phyloP scores from a whole-genome alignment of 2,329 filamentous ascomycete genomes.

The Curvularia sp. region DNA sequence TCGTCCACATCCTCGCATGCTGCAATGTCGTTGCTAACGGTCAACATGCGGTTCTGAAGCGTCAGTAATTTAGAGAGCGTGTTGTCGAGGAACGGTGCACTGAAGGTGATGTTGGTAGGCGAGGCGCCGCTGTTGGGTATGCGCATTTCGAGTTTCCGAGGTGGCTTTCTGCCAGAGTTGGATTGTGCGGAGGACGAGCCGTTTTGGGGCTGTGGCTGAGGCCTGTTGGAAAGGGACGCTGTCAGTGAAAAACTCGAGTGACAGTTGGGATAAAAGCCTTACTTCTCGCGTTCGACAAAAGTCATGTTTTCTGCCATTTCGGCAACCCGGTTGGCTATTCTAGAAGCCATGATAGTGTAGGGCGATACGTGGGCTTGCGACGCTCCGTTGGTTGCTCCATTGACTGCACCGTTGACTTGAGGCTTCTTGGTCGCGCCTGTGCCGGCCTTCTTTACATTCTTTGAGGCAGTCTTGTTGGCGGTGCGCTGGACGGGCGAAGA shows the following conservation, averaged over 20 bases:
- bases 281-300: slow-evolving; percentile 57
- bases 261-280: slow-evolving; percentile 20
- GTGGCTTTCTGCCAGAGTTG: slow-evolving; percentile 50
- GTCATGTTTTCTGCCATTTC: slow-evolving; percentile 63
- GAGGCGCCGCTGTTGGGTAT: slow-evolving; percentile 49
- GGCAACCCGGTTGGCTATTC: slow-evolving; percentile 60
- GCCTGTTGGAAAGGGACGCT: slow-evolving; percentile 21
- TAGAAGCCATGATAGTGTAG: slow-evolving; percentile 60
- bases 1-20: slow-evolving; percentile 56
- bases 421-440: slow-evolving; percentile 27
- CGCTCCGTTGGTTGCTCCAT: slow-evolving; percentile 40
- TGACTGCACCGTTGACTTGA: slow-evolving; percentile 37
- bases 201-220: slow-evolving; percentile 32
- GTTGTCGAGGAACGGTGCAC: slow-evolving; percentile 62
- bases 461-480: slow-evolving; percentile 41
- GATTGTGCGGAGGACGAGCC: slow-evolving; percentile 25
- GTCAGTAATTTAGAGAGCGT: slow-evolving; percentile 59
- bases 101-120: slow-evolving; percentile 56
- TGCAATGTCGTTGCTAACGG: slow-evolving; percentile 56
- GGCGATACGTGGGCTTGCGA: slow-evolving; percentile 49
- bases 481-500: slow-evolving; percentile 46
- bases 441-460: slow-evolving; percentile 39
- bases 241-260: slow-evolving; percentile 15
- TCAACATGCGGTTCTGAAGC: slow-evolving; percentile 60
- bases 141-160: slow-evolving; percentile 60